Conservation (phyloP, 306 rosid genomes). For the Quercus variabilis region DNA sequence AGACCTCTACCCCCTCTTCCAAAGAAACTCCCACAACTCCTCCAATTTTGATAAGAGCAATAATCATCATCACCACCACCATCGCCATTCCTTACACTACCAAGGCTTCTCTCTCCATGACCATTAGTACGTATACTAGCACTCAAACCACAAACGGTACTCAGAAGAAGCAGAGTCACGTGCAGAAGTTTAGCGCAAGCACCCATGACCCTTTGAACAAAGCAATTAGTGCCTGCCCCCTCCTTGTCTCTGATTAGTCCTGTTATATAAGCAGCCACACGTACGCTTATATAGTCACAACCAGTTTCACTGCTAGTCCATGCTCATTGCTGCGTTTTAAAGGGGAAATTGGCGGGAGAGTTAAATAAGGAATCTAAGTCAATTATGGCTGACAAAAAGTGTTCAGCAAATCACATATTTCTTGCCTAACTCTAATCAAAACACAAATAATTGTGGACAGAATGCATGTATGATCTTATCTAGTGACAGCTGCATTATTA, state of each 20-base stretch:
- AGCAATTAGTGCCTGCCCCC: constrained; percentile 6
- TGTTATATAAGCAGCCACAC: constrained; percentile 20
- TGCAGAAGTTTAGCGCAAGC: constrained; percentile 4
- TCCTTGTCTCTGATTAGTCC: not conserved
- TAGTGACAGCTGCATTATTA: not conserved
- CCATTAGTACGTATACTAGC: constrained; percentile 1
- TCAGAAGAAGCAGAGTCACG: constrained; percentile 17
- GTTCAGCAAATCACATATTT: constrained; percentile 12
- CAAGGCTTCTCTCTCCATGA: constrained; percentile 24
- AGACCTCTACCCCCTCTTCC: constrained; percentile 25
- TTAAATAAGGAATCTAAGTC: constrained; percentile 6
- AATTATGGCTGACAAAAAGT: constrained; percentile 42
- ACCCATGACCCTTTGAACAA: constrained; percentile 19
- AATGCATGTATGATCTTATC: constrained; percentile 4
- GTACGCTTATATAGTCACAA: constrained; percentile 1
- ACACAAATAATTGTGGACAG: constrained; percentile 10
- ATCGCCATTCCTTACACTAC: constrained; percentile 30
- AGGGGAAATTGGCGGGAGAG: constrained; percentile 8
- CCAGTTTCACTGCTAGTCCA: not conserved
- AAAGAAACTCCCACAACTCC: constrained; percentile 47
- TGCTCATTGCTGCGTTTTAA: not conserved
- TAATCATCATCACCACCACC: constrained; percentile 14
- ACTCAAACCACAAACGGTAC: constrained; percentile 23
- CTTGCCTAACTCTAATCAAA: constrained; percentile 8
- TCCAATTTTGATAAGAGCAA: constrained; percentile 37